Base-by-base conservation (phyloP, 2,329 filamentous ascomycete species). In the Delphinella strobiligena region DNA sequence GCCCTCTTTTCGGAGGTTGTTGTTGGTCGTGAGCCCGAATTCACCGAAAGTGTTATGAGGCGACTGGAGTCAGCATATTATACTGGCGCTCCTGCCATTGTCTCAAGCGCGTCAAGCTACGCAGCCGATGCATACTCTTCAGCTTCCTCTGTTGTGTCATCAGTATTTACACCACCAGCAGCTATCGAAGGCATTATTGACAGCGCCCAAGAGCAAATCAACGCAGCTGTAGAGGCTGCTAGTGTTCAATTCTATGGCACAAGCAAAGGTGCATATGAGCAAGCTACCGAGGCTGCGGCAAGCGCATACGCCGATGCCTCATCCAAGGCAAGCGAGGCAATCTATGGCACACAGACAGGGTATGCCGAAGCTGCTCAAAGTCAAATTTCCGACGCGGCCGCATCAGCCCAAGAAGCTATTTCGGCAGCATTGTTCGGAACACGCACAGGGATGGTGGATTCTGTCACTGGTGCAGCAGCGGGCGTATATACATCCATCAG, bases 1-100 rank as follows among this genome's bases (percentile, higher is more conserved):
- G 74, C 72, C 10, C 70, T 91, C 2, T 71, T 93, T 11, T 82
- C 80, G 1, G 85, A 93, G 58, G 66, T 93, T 1, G 67, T 93
- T 11, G 62, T 71, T 31, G 86, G 82, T 38, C 85, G 80, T 56
- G 85, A 93, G 54, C 79, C 83, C 0, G 76, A 78, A 11, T 93
- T 86, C 51, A 87, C 80, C 0, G 82, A 93, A 53, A 87, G 82
- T 43, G 80, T 89, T 3, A 76, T 86, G 60, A 75, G 67, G 38
- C 74, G 81, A 37, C 69, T 93, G 10, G 74, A 75, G 41, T 78
- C 73, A 3, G 82, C 77, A 1, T 91, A 89, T 52, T 74, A 76
- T 17, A 83, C 78, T 0, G 80, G 77, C 1, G 62, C 72, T 2
- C 68, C 75, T 1, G 75, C 68, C 1, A 64, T 71, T 5, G 68